Conservation (phyloP, 257 asterid species). For the Rauvolfia tetraphylla region DNA sequence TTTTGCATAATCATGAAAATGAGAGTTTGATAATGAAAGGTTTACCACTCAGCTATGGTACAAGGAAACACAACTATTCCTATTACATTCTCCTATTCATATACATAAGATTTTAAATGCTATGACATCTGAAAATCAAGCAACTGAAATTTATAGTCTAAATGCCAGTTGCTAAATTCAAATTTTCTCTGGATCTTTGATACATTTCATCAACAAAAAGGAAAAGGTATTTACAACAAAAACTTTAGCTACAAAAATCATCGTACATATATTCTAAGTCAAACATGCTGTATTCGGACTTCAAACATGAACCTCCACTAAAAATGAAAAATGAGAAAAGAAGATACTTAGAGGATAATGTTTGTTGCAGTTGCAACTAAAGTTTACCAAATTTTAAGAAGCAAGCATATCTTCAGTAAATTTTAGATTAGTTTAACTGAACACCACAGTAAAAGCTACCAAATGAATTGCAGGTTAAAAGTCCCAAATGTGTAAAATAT, state of each 20-base stretch:
- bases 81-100: neutral
- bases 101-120: neutral
- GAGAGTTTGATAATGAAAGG: too few species aligned
- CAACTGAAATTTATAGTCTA: neutral
- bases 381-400: neutral
- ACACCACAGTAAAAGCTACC: neutral
- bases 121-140: neutral
- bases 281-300: too few species aligned
- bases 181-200: neutral
- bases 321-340: neutral
- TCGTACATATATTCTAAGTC: too few species aligned
- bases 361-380: too few species aligned
- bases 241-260: neutral
- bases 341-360: neutral
- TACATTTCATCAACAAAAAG: neutral
- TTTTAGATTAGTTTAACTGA: neutral
- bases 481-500: neutral
- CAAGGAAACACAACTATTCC: neutral
- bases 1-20: too few species aligned
- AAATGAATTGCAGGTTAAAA: neutral
- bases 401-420: neutral
- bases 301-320: too few species aligned
- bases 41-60: neutral
- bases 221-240: neutral
- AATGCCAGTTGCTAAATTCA: neutral